Evolutionary conservation across 805 yeast species (phyloP), one percentile per base, ranked within the genome.

Genomic region (Maudiozyma barnettii): DNA sequence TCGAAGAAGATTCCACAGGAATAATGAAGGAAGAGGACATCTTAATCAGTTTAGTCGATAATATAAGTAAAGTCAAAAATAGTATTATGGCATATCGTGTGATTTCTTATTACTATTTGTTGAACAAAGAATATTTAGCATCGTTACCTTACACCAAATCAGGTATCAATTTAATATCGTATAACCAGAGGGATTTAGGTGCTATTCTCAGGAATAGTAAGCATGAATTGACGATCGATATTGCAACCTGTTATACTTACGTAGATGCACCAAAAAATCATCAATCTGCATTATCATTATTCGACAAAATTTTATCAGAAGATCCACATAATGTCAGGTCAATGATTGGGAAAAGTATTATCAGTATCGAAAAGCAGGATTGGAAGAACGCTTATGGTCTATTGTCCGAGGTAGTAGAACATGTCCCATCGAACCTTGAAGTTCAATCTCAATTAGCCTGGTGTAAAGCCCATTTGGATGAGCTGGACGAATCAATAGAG

Each of bases 231-330:
- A 70, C 83, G 8, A 73, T 88, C 35, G 71, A 77, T 21, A 70
- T 86, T 46, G 98, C 93, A 0, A 76, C 81, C 0, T 74, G 84
- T 1, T 86, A 89, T 59, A 85, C 95, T 0, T 83, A 86, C 59
- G 76, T 81, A 58, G 96, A 91, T 61, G 84, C 97, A 0, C 99
- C 98, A 10, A 88, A 88, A 63, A 85, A 91, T 64, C 87, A 78
- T 58, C 71, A 77, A 2, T 72, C 81, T 22, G 98, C 99, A 0
- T 59, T 83, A 26, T 78, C 77, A 43, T 63, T 89, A 14, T 93
- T 83, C 63, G 83, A 84, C 35, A 67, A 71, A 21, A 78, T 89
- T 3, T 68, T 87, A 22, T 53, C 63, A 0, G 68, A 68, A 19
- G 67, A 68, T 29, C 73, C 75, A 4, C 56, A 63, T 4, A 78